phyloP scores from a whole-genome alignment of 352 stramenopile genomes.

The Phytophthora sp. region DNA sequence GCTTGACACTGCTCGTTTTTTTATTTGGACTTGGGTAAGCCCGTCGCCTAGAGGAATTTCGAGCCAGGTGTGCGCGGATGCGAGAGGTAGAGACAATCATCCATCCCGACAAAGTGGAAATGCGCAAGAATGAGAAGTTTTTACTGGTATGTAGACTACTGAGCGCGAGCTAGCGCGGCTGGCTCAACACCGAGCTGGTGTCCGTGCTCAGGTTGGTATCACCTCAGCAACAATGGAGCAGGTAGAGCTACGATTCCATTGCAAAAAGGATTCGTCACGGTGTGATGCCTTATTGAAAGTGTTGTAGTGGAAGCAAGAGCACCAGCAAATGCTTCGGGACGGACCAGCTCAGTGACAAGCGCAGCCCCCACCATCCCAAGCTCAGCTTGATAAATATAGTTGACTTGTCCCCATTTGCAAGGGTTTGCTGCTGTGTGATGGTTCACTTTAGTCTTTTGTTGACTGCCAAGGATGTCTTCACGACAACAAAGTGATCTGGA shows the following conservation, averaged over 20 bases:
- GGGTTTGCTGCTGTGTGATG: background rate
- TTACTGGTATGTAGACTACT: conserved; percentile 11
- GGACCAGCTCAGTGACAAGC: background rate
- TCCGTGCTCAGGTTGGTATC: conserved; percentile 34
- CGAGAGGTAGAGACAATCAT: conserved; percentile 14
- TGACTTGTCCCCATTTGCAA: background rate
- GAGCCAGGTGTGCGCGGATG: conserved; percentile 29
- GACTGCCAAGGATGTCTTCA: conserved; percentile 17
- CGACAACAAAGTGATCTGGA: conserved; percentile 16
- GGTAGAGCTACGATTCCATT: conserved; percentile 13
- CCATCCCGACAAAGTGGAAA: background rate
- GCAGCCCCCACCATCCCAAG: background rate
- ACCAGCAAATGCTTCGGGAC: conserved; percentile 41
- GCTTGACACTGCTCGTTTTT: background rate
- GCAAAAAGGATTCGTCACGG: too few relatives aligned
- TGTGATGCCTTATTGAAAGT: background rate
- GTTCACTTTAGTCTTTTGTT: background rate
- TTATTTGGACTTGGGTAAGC: conserved; percentile 13
- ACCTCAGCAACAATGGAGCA: conserved; percentile 33
- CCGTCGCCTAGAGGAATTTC: conserved; percentile 26
- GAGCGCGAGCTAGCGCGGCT: conserved; percentile 34
- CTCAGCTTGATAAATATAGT: conserved; percentile 33
- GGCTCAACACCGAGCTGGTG: conserved; percentile 15
- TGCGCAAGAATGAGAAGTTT: background rate
- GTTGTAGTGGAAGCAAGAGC: conserved; percentile 37